These are phyloP conservation scores for Yamadazyma mexicana DNA, from an alignment of 1,139 yeast genomes.

Conservation along the genomic window DNA sequence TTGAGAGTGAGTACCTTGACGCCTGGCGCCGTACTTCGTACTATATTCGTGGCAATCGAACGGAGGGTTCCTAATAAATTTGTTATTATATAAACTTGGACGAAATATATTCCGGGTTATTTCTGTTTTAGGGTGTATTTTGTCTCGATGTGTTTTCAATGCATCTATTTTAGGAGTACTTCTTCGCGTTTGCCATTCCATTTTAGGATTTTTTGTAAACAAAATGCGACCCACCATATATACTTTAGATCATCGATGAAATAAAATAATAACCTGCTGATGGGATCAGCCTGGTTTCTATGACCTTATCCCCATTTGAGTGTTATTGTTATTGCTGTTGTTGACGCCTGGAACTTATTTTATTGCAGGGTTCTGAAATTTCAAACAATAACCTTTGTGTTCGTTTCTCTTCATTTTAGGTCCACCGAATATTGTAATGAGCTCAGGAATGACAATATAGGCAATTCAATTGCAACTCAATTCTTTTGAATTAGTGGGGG, in stretches of 20 bases:
- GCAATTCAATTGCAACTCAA: too few species aligned
- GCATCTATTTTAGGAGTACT: not conserved
- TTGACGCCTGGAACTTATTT: too few species aligned
- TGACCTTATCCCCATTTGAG: not conserved
- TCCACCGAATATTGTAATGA: too few species aligned
- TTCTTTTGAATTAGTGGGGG: too few species aligned
- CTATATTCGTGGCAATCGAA: not conserved
- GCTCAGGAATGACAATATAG: too few species aligned
- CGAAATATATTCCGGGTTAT: not conserved
- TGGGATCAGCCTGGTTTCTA: not conserved
- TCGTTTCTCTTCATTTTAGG: too few species aligned
- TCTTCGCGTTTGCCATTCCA: slow-evolving; percentile 1
- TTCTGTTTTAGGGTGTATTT: slow-evolving; percentile 1
- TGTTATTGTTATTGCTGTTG: not conserved
- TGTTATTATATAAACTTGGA: not conserved
- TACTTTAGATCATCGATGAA: not conserved
- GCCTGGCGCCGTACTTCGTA: not conserved
- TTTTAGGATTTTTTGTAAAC: not conserved
- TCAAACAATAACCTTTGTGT: not conserved
- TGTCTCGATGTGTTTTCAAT: not conserved
- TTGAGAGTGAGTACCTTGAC: not conserved
- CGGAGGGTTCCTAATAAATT: not conserved
- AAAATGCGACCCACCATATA: not conserved
- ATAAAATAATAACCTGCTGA: not conserved
- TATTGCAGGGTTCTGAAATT: not conserved